Evolutionary conservation across 1,139 yeast genomes (phyloP).

Genomic region (Nakaseomyces uthaithaninus): DNA sequence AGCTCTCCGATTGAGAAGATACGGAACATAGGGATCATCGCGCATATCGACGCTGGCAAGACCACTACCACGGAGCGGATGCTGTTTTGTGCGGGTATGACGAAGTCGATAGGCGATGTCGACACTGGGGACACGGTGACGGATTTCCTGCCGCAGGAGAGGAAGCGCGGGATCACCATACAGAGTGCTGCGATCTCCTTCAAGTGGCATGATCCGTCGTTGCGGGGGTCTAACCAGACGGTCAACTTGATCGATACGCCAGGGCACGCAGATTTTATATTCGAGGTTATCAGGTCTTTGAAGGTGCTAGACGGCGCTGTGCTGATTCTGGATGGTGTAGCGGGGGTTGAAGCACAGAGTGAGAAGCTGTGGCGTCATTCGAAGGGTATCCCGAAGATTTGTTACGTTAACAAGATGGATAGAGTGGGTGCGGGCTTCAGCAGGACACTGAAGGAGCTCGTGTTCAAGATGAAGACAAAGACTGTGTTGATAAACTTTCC

Average conservation of each 20-base stretch:
- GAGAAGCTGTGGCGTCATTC: conserved; percentile 97
- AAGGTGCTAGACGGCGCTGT: conserved; percentile 92
- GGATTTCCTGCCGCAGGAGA: conserved; percentile 82
- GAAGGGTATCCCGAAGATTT: conserved; percentile 59
- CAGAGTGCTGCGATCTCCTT: conserved; percentile 94
- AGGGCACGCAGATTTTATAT: conserved; percentile 96
- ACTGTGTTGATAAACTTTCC: conserved; percentile 79
- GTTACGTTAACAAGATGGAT: conserved; percentile 92
- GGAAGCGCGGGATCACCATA: conserved; percentile 90
- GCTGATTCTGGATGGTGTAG: conserved; percentile 87
- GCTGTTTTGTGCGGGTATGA: conserved; percentile 81
- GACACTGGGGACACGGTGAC: conserved; percentile 97
- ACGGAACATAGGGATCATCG: conserved; percentile 62
- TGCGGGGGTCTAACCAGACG: conserved; percentile 40
- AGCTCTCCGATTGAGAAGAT: conserved; percentile 15
- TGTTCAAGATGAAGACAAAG: conserved; percentile 65
- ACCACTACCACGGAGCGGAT: conserved; percentile 94
- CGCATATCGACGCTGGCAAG: conserved; percentile 95
- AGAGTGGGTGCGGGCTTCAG: conserved; percentile 93
- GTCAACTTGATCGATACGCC: conserved; percentile 94
- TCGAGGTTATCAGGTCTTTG: conserved; percentile 84
- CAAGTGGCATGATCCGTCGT: conserved; percentile 48
- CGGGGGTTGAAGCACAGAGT: conserved; percentile 97
- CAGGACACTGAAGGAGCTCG: conserved; percentile 77
- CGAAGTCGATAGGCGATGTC: conserved; percentile 77